Conservation (phyloP, 176 grass and related monocot genomes). For the Bonia amplexicaulis region DNA sequence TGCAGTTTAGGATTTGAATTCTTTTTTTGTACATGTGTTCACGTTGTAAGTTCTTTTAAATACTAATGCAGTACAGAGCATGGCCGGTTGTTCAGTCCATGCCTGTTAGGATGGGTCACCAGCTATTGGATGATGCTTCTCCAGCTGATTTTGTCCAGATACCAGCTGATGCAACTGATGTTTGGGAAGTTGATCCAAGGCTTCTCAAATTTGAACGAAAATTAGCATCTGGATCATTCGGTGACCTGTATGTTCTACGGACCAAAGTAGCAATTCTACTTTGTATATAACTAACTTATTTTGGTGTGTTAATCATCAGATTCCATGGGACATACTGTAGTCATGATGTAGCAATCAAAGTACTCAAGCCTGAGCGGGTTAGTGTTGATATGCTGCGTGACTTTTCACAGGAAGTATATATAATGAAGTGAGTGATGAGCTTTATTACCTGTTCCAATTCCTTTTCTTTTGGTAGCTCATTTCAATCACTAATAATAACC, state of each 20-base stretch:
- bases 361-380: slow-evolving; percentile 72
- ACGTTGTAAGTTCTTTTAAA: slow-evolving; percentile 18
- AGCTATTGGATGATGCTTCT: slow-evolving; percentile 31
- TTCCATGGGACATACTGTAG: slow-evolving; percentile 81
- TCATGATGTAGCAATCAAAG: slow-evolving; percentile 93
- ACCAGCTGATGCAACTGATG: slow-evolving; percentile 71
- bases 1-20: background rate
- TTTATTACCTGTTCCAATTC: slow-evolving; percentile 23
- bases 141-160: slow-evolving; percentile 52
- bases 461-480: background rate
- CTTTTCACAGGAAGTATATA: slow-evolving; percentile 92
- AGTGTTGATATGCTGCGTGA: slow-evolving; percentile 79
- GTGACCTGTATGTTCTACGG: slow-evolving; percentile 70
- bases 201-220: slow-evolving; percentile 78
- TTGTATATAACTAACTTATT: slow-evolving; percentile 34
- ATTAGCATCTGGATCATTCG: slow-evolving; percentile 72
- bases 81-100: slow-evolving; percentile 50
- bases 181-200: slow-evolving; percentile 78
- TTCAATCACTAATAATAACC: background rate
- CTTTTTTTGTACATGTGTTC: slow-evolving; percentile 1
- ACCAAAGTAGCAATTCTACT: slow-evolving; percentile 14
- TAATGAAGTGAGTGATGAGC: slow-evolving; percentile 67
- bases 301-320: slow-evolving; percentile 38
- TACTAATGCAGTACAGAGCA: slow-evolving; percentile 54
- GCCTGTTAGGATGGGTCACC: slow-evolving; percentile 37